Conservation (phyloP, 352 stramenopile genomes). For the Elongisporangium senticosum region DNA sequence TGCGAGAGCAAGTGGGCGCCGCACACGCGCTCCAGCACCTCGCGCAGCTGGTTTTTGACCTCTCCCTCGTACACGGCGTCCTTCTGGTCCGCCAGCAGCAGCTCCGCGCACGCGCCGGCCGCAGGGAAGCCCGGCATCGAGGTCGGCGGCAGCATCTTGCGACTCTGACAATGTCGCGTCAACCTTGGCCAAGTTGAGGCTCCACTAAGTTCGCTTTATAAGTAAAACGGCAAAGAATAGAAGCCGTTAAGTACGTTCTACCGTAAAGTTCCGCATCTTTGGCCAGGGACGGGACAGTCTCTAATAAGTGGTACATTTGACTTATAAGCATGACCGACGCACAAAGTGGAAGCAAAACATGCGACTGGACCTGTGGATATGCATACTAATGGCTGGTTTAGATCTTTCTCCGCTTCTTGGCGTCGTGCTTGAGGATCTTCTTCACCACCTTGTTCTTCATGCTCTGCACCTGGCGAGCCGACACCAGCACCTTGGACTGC, state of each 20-base stretch:
- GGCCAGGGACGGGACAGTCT: background rate
- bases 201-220: background rate
- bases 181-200: background rate
- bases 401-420: constrained; percentile 71
- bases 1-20: constrained; percentile 74
- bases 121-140: constrained; percentile 35
- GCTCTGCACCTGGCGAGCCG: constrained; percentile 78
- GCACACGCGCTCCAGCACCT: constrained; percentile 66
- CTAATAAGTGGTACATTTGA: background rate
- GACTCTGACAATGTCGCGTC: background rate
- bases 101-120: constrained; percentile 62
- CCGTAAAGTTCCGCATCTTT: background rate
- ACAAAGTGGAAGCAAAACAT: too few species aligned
- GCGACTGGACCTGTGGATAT: background rate
- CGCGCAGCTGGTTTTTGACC: constrained; percentile 65
- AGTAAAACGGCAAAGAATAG: background rate
- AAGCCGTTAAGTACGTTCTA: background rate
- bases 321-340: background rate
- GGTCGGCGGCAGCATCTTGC: background rate
- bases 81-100: constrained; percentile 70
- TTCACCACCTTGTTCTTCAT: constrained; percentile 77
- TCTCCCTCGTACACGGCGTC: constrained; percentile 67
- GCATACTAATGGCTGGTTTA: constrained; percentile 10
- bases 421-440: constrained; percentile 84
- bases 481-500: constrained; percentile 85